Conservation (phyloP, 257 asterid genomes). For the Penstemon barbatus region DNA sequence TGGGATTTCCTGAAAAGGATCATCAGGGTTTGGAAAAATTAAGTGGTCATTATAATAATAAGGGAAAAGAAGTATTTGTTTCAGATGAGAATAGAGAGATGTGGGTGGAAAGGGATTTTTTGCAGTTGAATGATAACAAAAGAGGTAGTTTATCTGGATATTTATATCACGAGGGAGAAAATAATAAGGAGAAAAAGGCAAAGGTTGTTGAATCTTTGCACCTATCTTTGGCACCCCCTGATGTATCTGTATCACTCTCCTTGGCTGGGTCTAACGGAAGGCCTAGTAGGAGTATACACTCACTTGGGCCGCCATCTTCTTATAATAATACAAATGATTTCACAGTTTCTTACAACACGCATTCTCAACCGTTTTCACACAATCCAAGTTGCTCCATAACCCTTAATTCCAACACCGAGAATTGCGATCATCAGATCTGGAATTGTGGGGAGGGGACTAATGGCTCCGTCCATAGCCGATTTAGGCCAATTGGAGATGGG, state of each 20-base stretch:
- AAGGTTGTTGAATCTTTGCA: slow-evolving; percentile 71
- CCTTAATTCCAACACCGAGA: slow-evolving; percentile 60
- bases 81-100: slow-evolving; percentile 45
- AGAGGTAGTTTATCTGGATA: slow-evolving; percentile 52
- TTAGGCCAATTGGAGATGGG: slow-evolving; percentile 88
- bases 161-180: slow-evolving; percentile 47
- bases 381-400: slow-evolving; percentile 92
- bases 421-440: slow-evolving; percentile 76
- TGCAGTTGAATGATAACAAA: slow-evolving; percentile 56
- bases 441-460: slow-evolving; percentile 93
- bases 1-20: slow-evolving; percentile 45
- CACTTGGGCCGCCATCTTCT: slow-evolving; percentile 64
- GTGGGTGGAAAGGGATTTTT: slow-evolving; percentile 86
- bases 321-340: slow-evolving; percentile 76
- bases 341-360: slow-evolving; percentile 61
- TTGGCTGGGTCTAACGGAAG: slow-evolving; percentile 74
- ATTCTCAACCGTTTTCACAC: slow-evolving; percentile 76
- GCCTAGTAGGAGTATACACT: slow-evolving; percentile 68
- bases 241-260: slow-evolving; percentile 76
- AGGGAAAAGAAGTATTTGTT: slow-evolving; percentile 67
- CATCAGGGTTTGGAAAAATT: slow-evolving; percentile 50
- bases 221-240: slow-evolving; percentile 78
- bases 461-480: slow-evolving; percentile 85
- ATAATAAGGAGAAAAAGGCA: slow-evolving; percentile 61
- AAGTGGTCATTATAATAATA: slow-evolving; percentile 36